These are phyloP conservation scores for Rhodotorula sp. DNA, from an alignment of 1,284 basidiomycete genomes.

Conservation along the genomic window DNA sequence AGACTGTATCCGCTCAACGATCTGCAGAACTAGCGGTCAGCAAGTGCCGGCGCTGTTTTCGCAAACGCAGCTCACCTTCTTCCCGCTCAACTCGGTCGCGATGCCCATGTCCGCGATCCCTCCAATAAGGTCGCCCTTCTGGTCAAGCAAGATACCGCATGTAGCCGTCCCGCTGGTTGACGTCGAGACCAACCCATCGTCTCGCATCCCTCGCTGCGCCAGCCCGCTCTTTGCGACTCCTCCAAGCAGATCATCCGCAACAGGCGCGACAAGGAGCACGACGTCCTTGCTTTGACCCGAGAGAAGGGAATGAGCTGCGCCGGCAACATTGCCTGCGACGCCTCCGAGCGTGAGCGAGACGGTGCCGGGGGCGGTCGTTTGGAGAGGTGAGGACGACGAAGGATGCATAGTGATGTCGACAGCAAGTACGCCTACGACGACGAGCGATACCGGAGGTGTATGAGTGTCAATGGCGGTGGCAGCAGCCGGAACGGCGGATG, in stretches of 20 bases:
- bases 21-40: conserved; percentile 44
- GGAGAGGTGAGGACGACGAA: conserved; percentile 46
- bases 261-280: conserved; percentile 52
- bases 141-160: conserved; percentile 79
- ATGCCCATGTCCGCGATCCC: conserved; percentile 93
- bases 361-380: conserved; percentile 77
- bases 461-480: background rate
- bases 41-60: background rate
- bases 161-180: conserved; percentile 59
- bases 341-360: conserved; percentile 78
- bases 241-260: conserved; percentile 53
- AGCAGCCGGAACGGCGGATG: background rate
- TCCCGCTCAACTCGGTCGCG: conserved; percentile 56
- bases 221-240: conserved; percentile 68
- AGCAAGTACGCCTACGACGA: conserved; percentile 79
- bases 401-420: conserved; percentile 71
- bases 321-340: conserved; percentile 90
- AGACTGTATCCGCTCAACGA: conserved; percentile 53
- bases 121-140: conserved; percentile 65
- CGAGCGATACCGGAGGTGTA: background rate
- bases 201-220: conserved; percentile 68
- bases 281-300: conserved; percentile 8
- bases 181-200: conserved; percentile 65
- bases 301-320: conserved; percentile 70
- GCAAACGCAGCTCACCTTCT: conserved; percentile 52